Conservation (phyloP, 805 yeast genomes). For the Yarrowia hollandica region DNA sequence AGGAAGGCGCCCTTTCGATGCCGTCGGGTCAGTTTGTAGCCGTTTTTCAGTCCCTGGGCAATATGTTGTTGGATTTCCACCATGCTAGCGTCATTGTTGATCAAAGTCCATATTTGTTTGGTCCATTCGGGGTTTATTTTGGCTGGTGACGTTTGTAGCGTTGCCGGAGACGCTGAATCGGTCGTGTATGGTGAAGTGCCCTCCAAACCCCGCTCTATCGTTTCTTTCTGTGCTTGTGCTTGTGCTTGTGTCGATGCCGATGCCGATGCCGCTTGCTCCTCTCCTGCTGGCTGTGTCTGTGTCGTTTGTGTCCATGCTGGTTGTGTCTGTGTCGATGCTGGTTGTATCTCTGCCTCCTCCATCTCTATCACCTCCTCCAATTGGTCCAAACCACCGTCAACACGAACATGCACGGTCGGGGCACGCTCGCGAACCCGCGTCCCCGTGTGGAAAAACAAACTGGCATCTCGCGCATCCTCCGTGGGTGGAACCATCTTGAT, state of each 20-base stretch:
- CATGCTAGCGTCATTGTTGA: neutral
- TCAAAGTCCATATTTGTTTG: too few relatives aligned
- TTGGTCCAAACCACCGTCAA: neutral
- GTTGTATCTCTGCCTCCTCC: neutral
- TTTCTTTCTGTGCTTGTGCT: too few relatives aligned
- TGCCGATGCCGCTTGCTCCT: neutral
- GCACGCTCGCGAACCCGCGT: neutral
- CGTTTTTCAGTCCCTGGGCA: neutral
- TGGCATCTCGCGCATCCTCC: neutral
- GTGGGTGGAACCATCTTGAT: slow-evolving; percentile 8
- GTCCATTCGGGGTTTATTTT: too few relatives aligned
- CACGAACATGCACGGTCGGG: neutral
- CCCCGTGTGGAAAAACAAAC: slow-evolving; percentile 6
- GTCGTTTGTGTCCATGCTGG: neutral
- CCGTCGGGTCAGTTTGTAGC: neutral
- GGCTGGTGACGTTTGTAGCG: too few relatives aligned
- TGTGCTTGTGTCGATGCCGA: neutral
- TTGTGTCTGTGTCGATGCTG: too few relatives aligned
- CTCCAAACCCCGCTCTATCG: too few relatives aligned
- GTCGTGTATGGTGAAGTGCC: too few relatives aligned
- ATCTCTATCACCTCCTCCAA: neutral
- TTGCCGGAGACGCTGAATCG: too few relatives aligned
- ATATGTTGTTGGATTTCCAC: neutral
- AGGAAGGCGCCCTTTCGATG: neutral
- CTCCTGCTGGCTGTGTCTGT: neutral